Evolutionary conservation across 2,329 filamentous ascomycete genomes (phyloP).

Genomic region (Colletotrichum sp.): DNA sequence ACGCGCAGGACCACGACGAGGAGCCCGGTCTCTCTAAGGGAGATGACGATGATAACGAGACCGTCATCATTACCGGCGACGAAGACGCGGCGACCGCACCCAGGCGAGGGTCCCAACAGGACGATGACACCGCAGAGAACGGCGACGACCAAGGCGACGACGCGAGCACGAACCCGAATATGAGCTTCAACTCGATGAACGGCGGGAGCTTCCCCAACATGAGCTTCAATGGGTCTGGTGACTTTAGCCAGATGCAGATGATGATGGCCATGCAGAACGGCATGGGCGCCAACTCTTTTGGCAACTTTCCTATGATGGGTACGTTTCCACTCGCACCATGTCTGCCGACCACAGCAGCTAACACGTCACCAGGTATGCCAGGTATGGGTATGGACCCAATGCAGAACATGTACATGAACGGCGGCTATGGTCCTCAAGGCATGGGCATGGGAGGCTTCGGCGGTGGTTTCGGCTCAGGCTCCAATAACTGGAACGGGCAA

Average conservation of each 20-base stretch:
- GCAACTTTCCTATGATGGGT: conserved; percentile 85
- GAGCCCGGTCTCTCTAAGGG: conserved; percentile 4
- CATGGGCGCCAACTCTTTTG: conserved; percentile 60
- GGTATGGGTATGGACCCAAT: conserved; percentile 86
- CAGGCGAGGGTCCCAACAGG: neutral
- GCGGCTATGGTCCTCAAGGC: conserved; percentile 73
- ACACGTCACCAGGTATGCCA: conserved; percentile 66
- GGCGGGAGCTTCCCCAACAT: conserved; percentile 58
- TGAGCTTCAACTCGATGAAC: conserved; percentile 42
- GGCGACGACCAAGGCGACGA: conserved; percentile 25
- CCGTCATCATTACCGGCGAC: conserved; percentile 13
- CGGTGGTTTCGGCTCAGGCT: conserved; percentile 63
- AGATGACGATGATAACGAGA: conserved; percentile 17
- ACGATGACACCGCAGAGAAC: conserved; percentile 20
- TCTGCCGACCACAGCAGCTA: conserved; percentile 26
- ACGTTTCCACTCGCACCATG: conserved; percentile 41
- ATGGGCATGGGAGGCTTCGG: conserved; percentile 82
- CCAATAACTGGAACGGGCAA: conserved; percentile 81
- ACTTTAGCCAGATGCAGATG: conserved; percentile 80
- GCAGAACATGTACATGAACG: conserved; percentile 81
- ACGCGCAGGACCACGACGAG: neutral
- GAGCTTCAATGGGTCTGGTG: conserved; percentile 61
- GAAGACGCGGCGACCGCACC: conserved; percentile 10
- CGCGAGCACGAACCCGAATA: conserved; percentile 30
- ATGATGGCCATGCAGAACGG: conserved; percentile 79